Evolutionary conservation across 768 basidiomycete genomes (phyloP).

Genomic region (Termitomyces sp.): DNA sequence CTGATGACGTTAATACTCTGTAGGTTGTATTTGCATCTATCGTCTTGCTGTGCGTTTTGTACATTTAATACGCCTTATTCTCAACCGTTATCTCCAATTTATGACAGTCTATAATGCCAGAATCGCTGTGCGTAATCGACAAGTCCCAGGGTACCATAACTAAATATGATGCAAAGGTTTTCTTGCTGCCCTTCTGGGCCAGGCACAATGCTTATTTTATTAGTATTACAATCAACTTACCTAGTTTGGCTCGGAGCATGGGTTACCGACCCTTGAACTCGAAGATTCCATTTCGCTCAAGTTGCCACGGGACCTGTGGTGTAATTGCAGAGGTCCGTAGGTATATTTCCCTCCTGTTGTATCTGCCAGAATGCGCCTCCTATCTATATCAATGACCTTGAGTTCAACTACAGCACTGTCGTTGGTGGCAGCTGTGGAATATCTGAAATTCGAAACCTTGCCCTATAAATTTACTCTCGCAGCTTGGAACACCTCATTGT

Average conservation of each 20-base stretch:
- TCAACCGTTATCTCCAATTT: neutral
- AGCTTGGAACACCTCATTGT: slow-evolving; percentile 34
- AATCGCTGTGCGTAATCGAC: neutral
- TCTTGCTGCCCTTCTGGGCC: too few species aligned
- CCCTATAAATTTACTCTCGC: slow-evolving; percentile 40
- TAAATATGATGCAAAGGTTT: neutral
- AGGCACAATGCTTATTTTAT: neutral
- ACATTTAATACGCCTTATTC: neutral
- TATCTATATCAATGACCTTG: neutral
- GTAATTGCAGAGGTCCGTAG: neutral
- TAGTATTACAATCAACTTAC: neutral
- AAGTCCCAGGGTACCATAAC: neutral
- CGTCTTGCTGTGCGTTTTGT: slow-evolving; percentile 6
- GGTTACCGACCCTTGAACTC: neutral
- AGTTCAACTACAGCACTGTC: neutral
- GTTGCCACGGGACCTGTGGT: neutral
- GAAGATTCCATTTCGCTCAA: neutral
- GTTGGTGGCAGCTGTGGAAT: neutral
- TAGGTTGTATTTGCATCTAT: slow-evolving; percentile 4
- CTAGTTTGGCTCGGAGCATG: neutral
- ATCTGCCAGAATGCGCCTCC: neutral
- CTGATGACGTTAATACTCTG: neutral
- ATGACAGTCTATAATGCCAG: neutral
- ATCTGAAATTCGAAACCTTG: slow-evolving; percentile 7
- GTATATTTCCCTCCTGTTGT: neutral